Evolutionary conservation across 2,329 filamentous ascomycete genomes (phyloP), one percentile per base, ranked within the genome.

Genomic region (Ilyonectria destructans): DNA sequence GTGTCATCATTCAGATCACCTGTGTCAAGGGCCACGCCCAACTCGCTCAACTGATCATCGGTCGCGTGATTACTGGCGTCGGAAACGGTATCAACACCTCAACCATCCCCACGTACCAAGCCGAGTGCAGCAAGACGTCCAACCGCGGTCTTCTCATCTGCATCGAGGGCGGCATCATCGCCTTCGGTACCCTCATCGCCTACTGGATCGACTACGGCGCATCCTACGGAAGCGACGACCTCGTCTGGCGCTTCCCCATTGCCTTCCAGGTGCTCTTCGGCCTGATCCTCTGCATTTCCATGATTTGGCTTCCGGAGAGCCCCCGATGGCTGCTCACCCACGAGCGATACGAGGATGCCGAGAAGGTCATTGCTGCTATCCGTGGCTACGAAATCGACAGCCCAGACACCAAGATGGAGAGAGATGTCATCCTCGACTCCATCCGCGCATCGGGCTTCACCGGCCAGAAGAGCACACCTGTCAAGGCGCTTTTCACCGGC

Each of bases 1-100:
- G 90, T 19, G 89, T 89, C 37, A 81, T 87, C 9, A 85, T 92
- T 43, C 90, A 92, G 74, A 79, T 87, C 40, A 82, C 84, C 17
- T 61, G 80, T 19, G 73, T 78, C 78, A 81, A 79, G 23, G 78
- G 86, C 0, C 68, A 75, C 26, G 62, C 52, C 33, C 71, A 68
- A n/a, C 75, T 87, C 35, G 81, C 84, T 0, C 86, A 89, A 68
- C 81, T 89, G 65, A 85, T 89, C 65, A 73, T 86, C 37, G 85
- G 85, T 1, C 80, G 85, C 55, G 82, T 87, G 9, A 78, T 89
- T 6, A 88, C 86, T 13, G 86, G 87, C 19, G 74, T 88, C 3
- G 87, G 87, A 3, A 88, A 87, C 70, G 86, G 86, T 12, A 72
- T 76, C 69, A 76, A 76, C 85, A 88, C 79, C 78, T 86, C 86